Evolutionary conservation across 2,329 filamentous ascomycete species (phyloP).

Genomic region (Alternaria brassicae): DNA sequence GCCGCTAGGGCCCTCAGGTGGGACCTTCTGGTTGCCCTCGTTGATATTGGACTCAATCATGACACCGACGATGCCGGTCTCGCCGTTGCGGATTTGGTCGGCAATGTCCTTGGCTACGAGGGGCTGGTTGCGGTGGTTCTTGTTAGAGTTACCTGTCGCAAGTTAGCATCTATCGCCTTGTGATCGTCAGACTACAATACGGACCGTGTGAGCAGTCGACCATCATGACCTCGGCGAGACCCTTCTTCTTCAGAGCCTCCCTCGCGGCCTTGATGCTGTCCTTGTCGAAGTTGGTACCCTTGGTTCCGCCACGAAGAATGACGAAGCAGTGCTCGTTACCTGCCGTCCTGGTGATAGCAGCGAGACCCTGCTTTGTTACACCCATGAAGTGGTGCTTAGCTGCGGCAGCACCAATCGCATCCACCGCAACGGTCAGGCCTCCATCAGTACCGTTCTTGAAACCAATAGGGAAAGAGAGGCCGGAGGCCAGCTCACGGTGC

Average conservation of each 20-base stretch:
- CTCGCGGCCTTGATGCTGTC: conserved; percentile 81
- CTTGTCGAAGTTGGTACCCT: conserved; percentile 91
- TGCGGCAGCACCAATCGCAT: conserved; percentile 84
- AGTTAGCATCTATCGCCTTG: neutral
- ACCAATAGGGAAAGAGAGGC: conserved; percentile 94
- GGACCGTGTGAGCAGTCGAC: conserved; percentile 95
- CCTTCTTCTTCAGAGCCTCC: conserved; percentile 80
- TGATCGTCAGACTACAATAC: conserved; percentile 29
- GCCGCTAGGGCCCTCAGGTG: conserved; percentile 75
- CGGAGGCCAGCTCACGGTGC: conserved; percentile 93
- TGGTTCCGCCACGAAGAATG: conserved; percentile 88
- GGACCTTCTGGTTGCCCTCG: conserved; percentile 80
- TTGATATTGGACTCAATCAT: conserved; percentile 99
- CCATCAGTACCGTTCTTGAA: conserved; percentile 99
- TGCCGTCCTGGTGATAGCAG: conserved; percentile 89
- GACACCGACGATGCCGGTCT: conserved; percentile 89
- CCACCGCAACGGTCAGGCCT: conserved; percentile 86
- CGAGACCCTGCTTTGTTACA: conserved; percentile 96
- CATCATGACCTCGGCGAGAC: conserved; percentile 90
- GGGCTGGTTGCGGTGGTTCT: conserved; percentile 97
- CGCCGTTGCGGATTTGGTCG: conserved; percentile 85
- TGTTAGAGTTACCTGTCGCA: conserved; percentile 83
- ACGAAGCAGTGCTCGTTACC: conserved; percentile 98
- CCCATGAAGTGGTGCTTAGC: conserved; percentile 97
- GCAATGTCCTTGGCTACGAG: conserved; percentile 83